Base-by-base conservation (phyloP, 768 basidiomycete species). In the Pleurotus giganteus region DNA sequence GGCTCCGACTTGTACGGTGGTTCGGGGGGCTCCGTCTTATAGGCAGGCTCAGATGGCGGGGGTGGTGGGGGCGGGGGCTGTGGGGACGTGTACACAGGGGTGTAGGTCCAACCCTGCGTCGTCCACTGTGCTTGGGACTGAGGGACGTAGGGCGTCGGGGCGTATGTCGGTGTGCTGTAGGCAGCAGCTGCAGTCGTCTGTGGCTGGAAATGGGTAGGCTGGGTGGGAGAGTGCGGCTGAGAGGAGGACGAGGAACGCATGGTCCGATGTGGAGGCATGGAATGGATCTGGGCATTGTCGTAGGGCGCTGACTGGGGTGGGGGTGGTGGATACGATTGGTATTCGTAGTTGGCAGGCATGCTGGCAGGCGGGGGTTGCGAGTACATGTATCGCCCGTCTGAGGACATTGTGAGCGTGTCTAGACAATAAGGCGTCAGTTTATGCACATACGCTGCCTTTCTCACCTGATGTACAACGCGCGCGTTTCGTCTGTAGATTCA, bases 341-440 rank as follows among this genome's bases (percentile, higher is more conserved):
- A 60, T 7, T 60, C 59, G 32, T 60, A 60, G 21, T 45, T 37
- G 8, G 59, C 29, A 29, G 53, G 37, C 36, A 57, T 43, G 0
- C 36, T 52, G 32, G n/a, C 50, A 11, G 54, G 23, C 7, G 24
- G 56, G 5, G 56, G 47, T 19, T 60, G 52, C 13, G 23, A 54
- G 39, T 60, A 60, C 47, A 60, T 57, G 45, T 56, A 59, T 46
- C 58, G 55, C 8, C 51, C 51, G 49, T 59, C 58, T n/a, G 58
- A 59, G 21, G 58, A 52, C 58, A 59, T 59, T 36, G 23, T 36
- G 15, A 23, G 9, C 19, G 32, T 27, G 34, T 50, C 27, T 21
- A 37, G 29, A 21, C 17, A 47, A 27, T 34, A 34, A 34, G 8
- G 15, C 32, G 32, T 34, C n/a, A n/a, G n/a, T n/a, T n/a, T n/a